A percentile compares a stretch with the other conserved stretches of the same genome.
Evolutionary conservation across 169 alveolate genomes (phyloP).

Genomic region (Plasmodium gaboni): DNA sequence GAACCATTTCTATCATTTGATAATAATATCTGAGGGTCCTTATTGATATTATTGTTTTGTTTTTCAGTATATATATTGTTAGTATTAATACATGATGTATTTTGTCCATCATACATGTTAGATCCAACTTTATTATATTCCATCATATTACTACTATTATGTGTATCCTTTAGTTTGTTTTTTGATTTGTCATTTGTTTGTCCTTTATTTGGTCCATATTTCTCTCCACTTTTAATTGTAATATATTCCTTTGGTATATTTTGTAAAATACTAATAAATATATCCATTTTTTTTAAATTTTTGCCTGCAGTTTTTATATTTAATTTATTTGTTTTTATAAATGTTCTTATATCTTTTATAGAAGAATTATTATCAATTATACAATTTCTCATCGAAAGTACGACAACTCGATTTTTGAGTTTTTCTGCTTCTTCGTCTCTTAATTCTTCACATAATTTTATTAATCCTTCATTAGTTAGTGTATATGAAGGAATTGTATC

Average conservation of each 20-base stretch:
- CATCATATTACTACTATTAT: neutral
- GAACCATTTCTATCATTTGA: too few relatives aligned
- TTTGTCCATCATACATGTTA: neutral
- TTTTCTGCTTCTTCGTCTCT: slow-evolving; percentile 15
- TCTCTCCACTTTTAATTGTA: slow-evolving; percentile 15
- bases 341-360: slow-evolving; percentile 83
- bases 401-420: slow-evolving; percentile 13
- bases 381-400: slow-evolving; percentile 75
- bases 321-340: slow-evolving; percentile 83
- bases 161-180: neutral
- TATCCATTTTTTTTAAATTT: slow-evolving; percentile 78
- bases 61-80: neutral
- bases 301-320: slow-evolving; percentile 87
- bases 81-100: neutral
- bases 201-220: neutral
- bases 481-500: slow-evolving; percentile 20
- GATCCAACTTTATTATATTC: neutral
- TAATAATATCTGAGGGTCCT: too few relatives aligned
- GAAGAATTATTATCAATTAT: slow-evolving; percentile 77
- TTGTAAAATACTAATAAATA: slow-evolving; percentile 78
- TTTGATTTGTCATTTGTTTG: neutral
- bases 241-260: slow-evolving; percentile 79
- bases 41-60: neutral
- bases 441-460: slow-evolving; percentile 56
- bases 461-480: slow-evolving; percentile 29